Percentiles rank a stretch among this genome's conserved stretches.
These are phyloP conservation scores for Calonectria hongkongensis DNA, from an alignment of 2,329 filamentous ascomycete species.

Conservation along the genomic window DNA sequence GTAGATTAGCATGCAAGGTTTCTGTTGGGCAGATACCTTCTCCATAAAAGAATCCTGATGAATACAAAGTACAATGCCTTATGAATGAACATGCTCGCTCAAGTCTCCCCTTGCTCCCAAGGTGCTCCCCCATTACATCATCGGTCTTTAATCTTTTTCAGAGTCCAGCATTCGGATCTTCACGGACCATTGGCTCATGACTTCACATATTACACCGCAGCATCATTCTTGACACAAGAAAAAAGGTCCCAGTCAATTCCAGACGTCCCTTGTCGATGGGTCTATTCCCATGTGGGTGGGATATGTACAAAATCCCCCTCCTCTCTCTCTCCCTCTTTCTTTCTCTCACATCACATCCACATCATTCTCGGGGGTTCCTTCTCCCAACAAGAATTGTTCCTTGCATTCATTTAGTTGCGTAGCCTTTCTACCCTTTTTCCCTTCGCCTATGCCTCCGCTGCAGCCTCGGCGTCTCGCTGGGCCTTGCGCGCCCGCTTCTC, in stretches of 20 bases:
- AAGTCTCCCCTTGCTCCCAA: neutral
- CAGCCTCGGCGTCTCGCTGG: constrained; percentile 59
- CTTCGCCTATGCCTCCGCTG: constrained; percentile 52
- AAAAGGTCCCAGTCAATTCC: constrained; percentile 45
- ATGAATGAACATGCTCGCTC: neutral
- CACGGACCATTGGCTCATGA: neutral
- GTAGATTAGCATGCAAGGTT: constrained; percentile 37
- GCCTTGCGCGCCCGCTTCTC: constrained; percentile 89
- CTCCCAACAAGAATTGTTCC: neutral
- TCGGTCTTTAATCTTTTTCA: neutral
- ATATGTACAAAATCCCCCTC: constrained; percentile 51
- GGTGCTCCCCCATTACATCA: neutral
- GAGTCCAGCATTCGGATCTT: neutral
- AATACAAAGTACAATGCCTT: constrained; percentile 31
- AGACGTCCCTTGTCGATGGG: constrained; percentile 52
- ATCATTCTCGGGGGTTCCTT: neutral
- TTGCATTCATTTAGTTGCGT: constrained; percentile 21
- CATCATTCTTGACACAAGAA: constrained; percentile 33
- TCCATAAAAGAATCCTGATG: constrained; percentile 32
- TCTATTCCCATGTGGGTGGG: constrained; percentile 50
- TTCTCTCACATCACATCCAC: constrained; percentile 9
- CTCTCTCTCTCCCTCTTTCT: constrained; percentile 1
- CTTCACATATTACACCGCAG: neutral
- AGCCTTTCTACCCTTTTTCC: constrained; percentile 16
- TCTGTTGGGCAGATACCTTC: constrained; percentile 19